Evolutionary conservation across 176 grass and related monocot genomes (phyloP).

Genomic region (Poa annua): DNA sequence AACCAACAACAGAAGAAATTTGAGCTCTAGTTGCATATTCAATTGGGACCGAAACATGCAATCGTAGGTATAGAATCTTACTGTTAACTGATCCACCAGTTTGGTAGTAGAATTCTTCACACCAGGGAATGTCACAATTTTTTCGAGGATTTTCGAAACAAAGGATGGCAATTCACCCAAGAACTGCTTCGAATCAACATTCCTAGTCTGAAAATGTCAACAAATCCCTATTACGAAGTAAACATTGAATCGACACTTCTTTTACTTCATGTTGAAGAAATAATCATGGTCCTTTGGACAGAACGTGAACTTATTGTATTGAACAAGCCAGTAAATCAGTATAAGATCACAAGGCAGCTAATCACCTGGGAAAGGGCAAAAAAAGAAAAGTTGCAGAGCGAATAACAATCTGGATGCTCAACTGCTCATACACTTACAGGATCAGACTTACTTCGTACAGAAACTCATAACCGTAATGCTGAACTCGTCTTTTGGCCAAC

Average conservation of each 20-base stretch:
- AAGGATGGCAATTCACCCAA: slow-evolving; percentile 83
- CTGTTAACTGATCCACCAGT: slow-evolving; percentile 83
- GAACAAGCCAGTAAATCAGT: not conserved
- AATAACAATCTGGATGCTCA: not conserved
- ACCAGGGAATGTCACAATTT: slow-evolving; percentile 66
- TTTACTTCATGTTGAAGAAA: not conserved
- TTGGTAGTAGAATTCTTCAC: slow-evolving; percentile 45
- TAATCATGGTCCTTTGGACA: not conserved
- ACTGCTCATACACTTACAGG: slow-evolving; percentile 38
- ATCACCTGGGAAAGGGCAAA: not conserved
- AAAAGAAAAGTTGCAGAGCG: not conserved
- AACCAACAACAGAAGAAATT: slow-evolving; percentile 21
- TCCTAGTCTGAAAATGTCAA: slow-evolving; percentile 57
- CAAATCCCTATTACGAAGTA: slow-evolving; percentile 19
- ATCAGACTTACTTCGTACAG: slow-evolving; percentile 82
- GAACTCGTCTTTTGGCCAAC: slow-evolving; percentile 87
- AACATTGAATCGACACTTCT: not conserved
- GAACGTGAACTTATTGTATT: not conserved
- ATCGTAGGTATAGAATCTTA: slow-evolving; percentile 48
- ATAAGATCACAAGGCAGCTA: not conserved
- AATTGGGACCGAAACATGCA: slow-evolving; percentile 20
- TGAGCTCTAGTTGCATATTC: not conserved
- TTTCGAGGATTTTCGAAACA: slow-evolving; percentile 66
- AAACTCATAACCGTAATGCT: slow-evolving; percentile 98
- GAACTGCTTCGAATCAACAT: slow-evolving; percentile 91